A percentile compares a stretch with the other conserved stretches of the same genome.
Evolutionary conservation across 1,284 basidiomycete species (phyloP).

Genomic region (Entoloma clypeatum): DNA sequence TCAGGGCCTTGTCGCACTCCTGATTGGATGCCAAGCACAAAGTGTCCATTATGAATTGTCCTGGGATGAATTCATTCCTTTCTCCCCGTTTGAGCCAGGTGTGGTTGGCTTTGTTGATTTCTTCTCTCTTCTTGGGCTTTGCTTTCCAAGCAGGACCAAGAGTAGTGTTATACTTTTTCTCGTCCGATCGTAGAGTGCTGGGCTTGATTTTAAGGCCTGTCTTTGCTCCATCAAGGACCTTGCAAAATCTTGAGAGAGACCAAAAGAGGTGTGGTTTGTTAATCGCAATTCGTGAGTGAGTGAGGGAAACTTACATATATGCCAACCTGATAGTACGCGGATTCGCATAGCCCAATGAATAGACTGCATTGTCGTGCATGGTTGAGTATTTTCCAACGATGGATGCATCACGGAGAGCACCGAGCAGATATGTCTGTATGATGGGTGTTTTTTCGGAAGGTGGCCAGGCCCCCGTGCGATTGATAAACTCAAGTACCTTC

Average conservation of each 20-base stretch:
- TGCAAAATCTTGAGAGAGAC: slow-evolving; percentile 56
- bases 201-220: slow-evolving; percentile 48
- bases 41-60: slow-evolving; percentile 50
- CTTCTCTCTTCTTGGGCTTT: slow-evolving; percentile 15
- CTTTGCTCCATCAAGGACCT: slow-evolving; percentile 56
- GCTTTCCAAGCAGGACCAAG: slow-evolving; percentile 37
- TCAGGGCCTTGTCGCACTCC: slow-evolving; percentile 21
- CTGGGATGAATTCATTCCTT: slow-evolving; percentile 20
- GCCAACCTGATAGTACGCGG: slow-evolving; percentile 49
- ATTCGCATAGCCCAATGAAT: slow-evolving; percentile 46
- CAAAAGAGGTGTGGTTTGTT: background rate
- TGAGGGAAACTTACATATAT: slow-evolving; percentile 46
- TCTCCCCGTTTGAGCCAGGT: slow-evolving; percentile 14
- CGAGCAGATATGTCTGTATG: slow-evolving; percentile 48
- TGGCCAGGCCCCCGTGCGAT: slow-evolving; percentile 19
- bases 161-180: slow-evolving; percentile 24
- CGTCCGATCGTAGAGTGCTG: slow-evolving; percentile 29
- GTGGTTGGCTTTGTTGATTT: slow-evolving; percentile 19
- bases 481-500: slow-evolving; percentile 39
- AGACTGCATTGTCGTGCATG: slow-evolving; percentile 53
- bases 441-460: slow-evolving; percentile 27
- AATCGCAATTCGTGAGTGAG: background rate
- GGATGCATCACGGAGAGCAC: slow-evolving; percentile 40
- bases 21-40: slow-evolving; percentile 28
- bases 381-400: slow-evolving; percentile 55